Evolutionary conservation across 2,329 filamentous ascomycete genomes (phyloP), one percentile per base, ranked within the genome.

Genomic region (Aureobasidium pullulans): DNA sequence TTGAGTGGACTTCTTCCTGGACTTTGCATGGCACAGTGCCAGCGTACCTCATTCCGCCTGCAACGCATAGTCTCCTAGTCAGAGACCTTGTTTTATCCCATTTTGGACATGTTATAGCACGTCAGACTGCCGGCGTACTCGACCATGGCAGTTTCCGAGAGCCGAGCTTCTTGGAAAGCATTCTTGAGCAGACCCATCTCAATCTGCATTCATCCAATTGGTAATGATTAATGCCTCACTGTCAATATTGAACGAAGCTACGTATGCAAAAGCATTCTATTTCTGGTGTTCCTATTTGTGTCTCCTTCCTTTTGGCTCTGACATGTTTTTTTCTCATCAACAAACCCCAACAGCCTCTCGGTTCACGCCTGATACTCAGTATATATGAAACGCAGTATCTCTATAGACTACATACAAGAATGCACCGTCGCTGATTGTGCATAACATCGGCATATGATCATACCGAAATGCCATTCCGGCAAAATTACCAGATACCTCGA

Each of bases 171-270:
- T 29, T 13, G 28, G 10, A 32, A 42, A 1, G 31, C 4, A 13
- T 29, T 39, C 15, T 52, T 53, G 49, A 32, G 16, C 7, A 42
- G 28, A 19, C 37, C 13, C 9, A 6, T 13, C 36, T 34, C 32
- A 13, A 53, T 39, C 42, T 19, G 23, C 42, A 8, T 23, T 8
- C 16, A 13, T 23, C 16, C 13, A 9, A 7, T 32, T 13, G 23
- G 10, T 42, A 42, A 53, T 32, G 49, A 53, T 28, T 53, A 42
- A 53, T 53, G 49, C 37, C 49, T 53, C 34, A 37, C 49, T 50
- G 19, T 42, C 36, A 32, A 53, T 53, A 53, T 34, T 42, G n/a
- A 42, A 53, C 49, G 49, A 19, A 42, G 49, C 37, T 23, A 53
- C 34, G 49, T 19, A 29, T 52, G 19, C 19, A 40, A 53, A 53